Evolutionary conservation across 1,284 basidiomycete genomes (phyloP).

Genomic region (Paramarasmius palmivorus): DNA sequence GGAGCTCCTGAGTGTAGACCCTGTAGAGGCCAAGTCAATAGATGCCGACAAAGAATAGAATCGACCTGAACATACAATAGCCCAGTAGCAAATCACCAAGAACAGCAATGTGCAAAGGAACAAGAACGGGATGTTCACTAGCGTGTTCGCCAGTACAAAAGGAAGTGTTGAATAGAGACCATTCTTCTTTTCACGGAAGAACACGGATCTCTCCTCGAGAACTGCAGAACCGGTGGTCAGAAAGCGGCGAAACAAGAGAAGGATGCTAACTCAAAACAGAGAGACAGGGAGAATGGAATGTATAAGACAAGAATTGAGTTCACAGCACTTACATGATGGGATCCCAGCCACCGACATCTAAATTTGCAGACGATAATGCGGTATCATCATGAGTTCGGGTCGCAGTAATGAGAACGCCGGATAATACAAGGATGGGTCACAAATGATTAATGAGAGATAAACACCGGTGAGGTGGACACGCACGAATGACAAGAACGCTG

Average conservation of each 20-base stretch:
- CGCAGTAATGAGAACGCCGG: not conserved
- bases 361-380: not conserved
- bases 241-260: not conserved
- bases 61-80: constrained; percentile 33
- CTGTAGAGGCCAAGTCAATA: constrained; percentile 19
- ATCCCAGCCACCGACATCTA: constrained; percentile 53
- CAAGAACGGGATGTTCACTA: constrained; percentile 60
- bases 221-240: constrained; percentile 21
- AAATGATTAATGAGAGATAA: not conserved
- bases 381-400: not conserved
- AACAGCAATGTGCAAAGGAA: constrained; percentile 52
- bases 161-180: constrained; percentile 58
- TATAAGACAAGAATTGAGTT: not conserved
- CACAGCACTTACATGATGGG: constrained; percentile 38
- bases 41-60: not conserved
- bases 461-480: constrained; percentile 18
- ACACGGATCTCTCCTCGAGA: constrained; percentile 55
- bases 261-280: not conserved
- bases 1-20: constrained; percentile 49
- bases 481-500: constrained; percentile 63
- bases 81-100: constrained; percentile 43
- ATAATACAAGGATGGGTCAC: not conserved
- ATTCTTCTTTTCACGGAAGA: constrained; percentile 51
- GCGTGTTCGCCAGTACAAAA: constrained; percentile 52
- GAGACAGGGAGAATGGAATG: not conserved